phyloP scores from a whole-genome alignment of 1,284 basidiomycete species.

The Ganoderma sp. region DNA sequence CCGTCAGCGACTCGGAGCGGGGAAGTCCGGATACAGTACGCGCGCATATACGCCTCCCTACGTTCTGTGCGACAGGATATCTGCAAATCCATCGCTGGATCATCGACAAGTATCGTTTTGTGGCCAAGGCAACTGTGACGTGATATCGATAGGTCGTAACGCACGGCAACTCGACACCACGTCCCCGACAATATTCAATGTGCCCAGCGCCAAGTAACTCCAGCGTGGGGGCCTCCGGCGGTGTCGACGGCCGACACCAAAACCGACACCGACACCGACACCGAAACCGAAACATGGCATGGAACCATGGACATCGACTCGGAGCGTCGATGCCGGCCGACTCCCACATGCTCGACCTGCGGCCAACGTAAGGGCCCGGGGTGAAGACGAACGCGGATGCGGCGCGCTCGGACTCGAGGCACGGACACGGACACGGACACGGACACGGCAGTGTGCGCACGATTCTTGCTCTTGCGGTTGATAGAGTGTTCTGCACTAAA shows the following conservation, averaged over 20 bases:
- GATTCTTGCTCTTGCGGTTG: no score
- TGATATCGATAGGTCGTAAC: background rate
- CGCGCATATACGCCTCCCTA: background rate
- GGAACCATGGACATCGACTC: background rate
- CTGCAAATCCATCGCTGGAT: background rate
- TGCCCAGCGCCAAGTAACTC: background rate
- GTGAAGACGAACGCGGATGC: background rate
- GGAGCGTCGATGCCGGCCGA: background rate
- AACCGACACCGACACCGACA: background rate
- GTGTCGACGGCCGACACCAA: background rate
- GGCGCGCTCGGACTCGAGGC: background rate
- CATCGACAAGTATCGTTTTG: background rate
- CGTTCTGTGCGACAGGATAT: background rate
- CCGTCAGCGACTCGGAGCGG: no score
- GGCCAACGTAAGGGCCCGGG: background rate
- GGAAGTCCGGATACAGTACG: constrained; percentile 1
- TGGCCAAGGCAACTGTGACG: background rate
- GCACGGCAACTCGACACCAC: background rate
- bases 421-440: background rate
- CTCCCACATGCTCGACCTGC: background rate
- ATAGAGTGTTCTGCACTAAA: no score
- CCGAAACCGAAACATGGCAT: no score
- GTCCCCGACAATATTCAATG: no score
- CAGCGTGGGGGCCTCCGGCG: background rate
- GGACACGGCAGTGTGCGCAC: background rate